Conservation (phyloP, 495 filamentous ascomycete species). For the Neurospora terricola region DNA sequence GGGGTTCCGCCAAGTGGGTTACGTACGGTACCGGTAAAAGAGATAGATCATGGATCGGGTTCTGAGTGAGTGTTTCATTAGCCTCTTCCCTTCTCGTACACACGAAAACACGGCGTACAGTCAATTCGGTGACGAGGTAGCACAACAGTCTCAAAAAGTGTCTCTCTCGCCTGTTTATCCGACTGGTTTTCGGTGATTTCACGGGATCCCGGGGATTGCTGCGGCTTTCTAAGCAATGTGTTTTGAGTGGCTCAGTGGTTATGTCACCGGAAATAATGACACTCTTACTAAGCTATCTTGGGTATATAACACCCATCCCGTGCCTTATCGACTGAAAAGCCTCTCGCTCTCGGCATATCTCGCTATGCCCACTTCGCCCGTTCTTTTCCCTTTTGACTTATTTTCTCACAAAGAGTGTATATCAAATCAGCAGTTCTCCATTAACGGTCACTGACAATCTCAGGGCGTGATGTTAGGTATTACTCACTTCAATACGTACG, state of each 20-base stretch:
- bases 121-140: not conserved
- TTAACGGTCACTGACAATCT: not conserved
- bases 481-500: not conserved
- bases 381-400: not conserved
- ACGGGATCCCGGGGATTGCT: constrained; percentile 14
- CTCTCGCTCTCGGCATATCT: not conserved
- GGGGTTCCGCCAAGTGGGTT: constrained; percentile 8
- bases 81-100: not conserved
- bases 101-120: not conserved
- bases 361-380: not conserved
- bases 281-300: not conserved
- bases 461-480: not conserved
- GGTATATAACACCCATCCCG: not conserved
- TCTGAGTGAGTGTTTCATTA: not conserved
- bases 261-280: not conserved
- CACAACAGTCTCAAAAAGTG: constrained; percentile 1
- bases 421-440: not conserved
- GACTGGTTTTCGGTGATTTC: constrained; percentile 21
- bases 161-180: constrained; percentile 5
- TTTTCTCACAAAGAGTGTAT: not conserved
- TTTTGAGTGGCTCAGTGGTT: not conserved
- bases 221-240: not conserved
- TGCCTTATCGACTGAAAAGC: not conserved
- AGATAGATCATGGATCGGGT: not conserved
- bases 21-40: not conserved